Conservation (phyloP, 805 yeast species). For the Lipomyces chichibuensis region DNA sequence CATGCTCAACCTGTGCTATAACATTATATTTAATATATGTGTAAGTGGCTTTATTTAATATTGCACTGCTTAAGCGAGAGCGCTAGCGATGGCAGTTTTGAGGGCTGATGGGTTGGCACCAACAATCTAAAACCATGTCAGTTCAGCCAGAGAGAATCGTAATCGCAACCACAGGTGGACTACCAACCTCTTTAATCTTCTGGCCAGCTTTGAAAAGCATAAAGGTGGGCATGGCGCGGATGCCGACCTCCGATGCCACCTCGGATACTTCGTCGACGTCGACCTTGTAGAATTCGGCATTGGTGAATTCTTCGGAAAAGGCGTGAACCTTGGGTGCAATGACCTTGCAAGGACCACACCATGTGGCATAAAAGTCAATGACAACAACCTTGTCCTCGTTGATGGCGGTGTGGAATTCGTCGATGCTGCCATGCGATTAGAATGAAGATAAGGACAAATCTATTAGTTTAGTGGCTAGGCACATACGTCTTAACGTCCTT, state of each 20-base stretch:
- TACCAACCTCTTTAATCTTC: conserved; percentile 60
- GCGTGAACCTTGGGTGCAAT: conserved; percentile 91
- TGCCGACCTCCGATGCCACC: conserved; percentile 70
- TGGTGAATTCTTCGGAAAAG: conserved; percentile 60
- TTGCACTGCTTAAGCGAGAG: conserved; percentile 22
- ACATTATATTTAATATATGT: not conserved
- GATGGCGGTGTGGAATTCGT: conserved; percentile 70
- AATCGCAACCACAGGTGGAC: too few species aligned
- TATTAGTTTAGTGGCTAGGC: not conserved
- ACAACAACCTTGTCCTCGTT: conserved; percentile 73
- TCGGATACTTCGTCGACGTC: conserved; percentile 85
- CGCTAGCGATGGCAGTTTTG: conserved; percentile 35
- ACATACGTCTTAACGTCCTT: conserved; percentile 31
- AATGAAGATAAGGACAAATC: not conserved
- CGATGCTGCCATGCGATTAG: conserved; percentile 38
- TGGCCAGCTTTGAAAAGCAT: conserved; percentile 82
- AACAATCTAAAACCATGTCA: conserved; percentile 27
- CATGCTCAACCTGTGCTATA: not conserved
- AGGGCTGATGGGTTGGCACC: conserved; percentile 38
- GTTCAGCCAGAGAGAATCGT: not conserved
- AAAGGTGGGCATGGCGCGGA: conserved; percentile 68
- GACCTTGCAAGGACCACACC: conserved; percentile 99
- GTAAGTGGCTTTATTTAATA: not conserved
- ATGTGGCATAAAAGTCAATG: conserved; percentile 93
- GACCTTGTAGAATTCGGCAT: conserved; percentile 74